Evolutionary conservation across 2,329 filamentous ascomycete genomes (phyloP), one percentile per base, ranked within the genome.

Genomic region (Cylindrodendrum hubeiense): DNA sequence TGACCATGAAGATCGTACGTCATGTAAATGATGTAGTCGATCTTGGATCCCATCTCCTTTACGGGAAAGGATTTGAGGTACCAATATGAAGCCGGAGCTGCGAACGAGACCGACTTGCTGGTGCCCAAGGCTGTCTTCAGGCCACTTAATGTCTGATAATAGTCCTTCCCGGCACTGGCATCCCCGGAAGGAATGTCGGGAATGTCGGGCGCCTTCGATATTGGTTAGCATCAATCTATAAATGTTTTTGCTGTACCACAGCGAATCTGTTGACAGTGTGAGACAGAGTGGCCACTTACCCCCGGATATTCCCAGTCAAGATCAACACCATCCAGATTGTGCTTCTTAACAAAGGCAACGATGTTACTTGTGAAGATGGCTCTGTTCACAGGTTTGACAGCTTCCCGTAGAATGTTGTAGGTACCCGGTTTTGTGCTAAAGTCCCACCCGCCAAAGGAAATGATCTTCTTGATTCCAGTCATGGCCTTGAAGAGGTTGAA

Each of bases 231-330:
- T 53, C 37, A 28, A 53, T 17, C 46, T 13, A 26, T 26, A n/a
- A 19, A 52, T 21, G 10, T 22, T 43, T 43, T 3, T 43, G 39
- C 39, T 43, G 39, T 21, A 21, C n/a, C 19, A 43, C 39, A 43
- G 39, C 39, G 4, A 37, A 6, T 22, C 19, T 22, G 15, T 52
- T 12, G 30, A 19, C 7, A 22, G 49, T 37, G 26, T 37, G 26
- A 28, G 26, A 22, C 30, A 28, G 24, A 52, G 26, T 49, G 82
- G 2, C 66, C 51, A 67, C 71, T 2, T 37, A 37, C 33, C 33
- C 69, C 72, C 21, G 76, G 76, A 41, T 83, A 82, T 56, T 82
- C 80, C 82, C 81, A 85, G 69, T 83, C 80, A 19, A 81, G 64
- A 49, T 82, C 80, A 7, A 82, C 66, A 0, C 81, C 80, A 50